Conservation (phyloP, 805 yeast species). For the Scheffersomyces coipomensis region DNA sequence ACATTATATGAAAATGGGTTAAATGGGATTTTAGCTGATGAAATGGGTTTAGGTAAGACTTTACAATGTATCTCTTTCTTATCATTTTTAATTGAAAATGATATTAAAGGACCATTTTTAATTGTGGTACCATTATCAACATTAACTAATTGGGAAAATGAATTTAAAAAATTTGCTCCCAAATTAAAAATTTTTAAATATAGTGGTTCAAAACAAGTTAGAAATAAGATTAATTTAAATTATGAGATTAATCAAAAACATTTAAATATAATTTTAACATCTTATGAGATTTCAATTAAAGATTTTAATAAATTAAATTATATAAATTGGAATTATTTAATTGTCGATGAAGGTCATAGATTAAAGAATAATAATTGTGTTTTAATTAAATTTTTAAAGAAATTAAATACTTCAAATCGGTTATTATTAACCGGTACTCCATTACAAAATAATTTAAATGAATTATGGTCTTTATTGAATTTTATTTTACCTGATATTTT, state of each 20-base stretch:
- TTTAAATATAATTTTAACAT: conserved; percentile 65
- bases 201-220: conserved; percentile 59
- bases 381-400: conserved; percentile 69
- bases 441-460: conserved; percentile 84
- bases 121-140: conserved; percentile 84
- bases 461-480: conserved; percentile 88
- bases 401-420: conserved; percentile 66
- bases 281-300: conserved; percentile 75
- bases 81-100: conserved; percentile 74
- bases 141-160: conserved; percentile 79
- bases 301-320: conserved; percentile 59
- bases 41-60: conserved; percentile 97
- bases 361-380: conserved; percentile 81
- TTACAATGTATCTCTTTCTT: conserved; percentile 81
- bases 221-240: conserved; percentile 41
- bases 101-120: conserved; percentile 73
- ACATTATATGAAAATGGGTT: conserved; percentile 90
- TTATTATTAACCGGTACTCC: conserved; percentile 94
- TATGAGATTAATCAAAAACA: conserved; percentile 7
- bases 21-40: conserved; percentile 95
- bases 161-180: conserved; percentile 75
- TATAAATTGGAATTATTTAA: conserved; percentile 73
- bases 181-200: conserved; percentile 59
- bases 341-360: conserved; percentile 96
- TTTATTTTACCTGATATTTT: conserved; percentile 92